These are phyloP conservation scores for Ganoderma resinaceum DNA, from an alignment of 1,284 basidiomycete species.

Conservation along the genomic window DNA sequence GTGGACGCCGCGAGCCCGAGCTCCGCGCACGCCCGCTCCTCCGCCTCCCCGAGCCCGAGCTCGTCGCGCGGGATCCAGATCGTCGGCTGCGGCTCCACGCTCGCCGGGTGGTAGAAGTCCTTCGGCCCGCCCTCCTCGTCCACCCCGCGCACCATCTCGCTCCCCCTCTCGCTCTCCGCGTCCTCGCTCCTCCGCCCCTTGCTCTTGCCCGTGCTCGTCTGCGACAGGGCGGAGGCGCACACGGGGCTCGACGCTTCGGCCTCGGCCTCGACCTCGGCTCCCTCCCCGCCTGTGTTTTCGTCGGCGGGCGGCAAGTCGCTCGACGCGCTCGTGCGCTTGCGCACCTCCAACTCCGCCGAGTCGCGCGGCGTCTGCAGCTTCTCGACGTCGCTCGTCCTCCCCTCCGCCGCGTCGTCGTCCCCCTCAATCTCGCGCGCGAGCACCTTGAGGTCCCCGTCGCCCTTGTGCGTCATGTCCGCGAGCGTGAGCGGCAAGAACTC, in stretches of 20 bases:
- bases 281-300: background rate
- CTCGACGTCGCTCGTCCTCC: slow-evolving; percentile 6
- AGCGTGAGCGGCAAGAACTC: slow-evolving; percentile 78
- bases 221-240: background rate
- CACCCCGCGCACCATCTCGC: slow-evolving; percentile 21
- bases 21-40: slow-evolving; percentile 63
- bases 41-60: slow-evolving; percentile 70
- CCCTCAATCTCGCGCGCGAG: slow-evolving; percentile 34
- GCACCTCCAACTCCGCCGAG: background rate
- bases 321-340: slow-evolving; percentile 16
- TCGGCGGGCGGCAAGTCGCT: background rate
- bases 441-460: slow-evolving; percentile 30
- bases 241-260: background rate
- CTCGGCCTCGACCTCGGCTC: background rate
- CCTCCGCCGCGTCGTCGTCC: slow-evolving; percentile 10
- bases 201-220: background rate
- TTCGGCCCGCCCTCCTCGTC: slow-evolving; percentile 42
- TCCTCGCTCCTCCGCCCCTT: background rate
- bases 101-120: slow-evolving; percentile 84
- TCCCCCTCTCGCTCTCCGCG: slow-evolving; percentile 10
- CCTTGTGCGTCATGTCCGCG: slow-evolving; percentile 69
- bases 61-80: slow-evolving; percentile 85
- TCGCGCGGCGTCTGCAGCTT: slow-evolving; percentile 13
- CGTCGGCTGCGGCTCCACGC: slow-evolving; percentile 73
- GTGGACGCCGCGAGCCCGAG: slow-evolving; percentile 66